Evolutionary conservation across 129 eudicot species (phyloP), one percentile per base, ranked within the genome.

Genomic region (Lactuca sativa): DNA sequence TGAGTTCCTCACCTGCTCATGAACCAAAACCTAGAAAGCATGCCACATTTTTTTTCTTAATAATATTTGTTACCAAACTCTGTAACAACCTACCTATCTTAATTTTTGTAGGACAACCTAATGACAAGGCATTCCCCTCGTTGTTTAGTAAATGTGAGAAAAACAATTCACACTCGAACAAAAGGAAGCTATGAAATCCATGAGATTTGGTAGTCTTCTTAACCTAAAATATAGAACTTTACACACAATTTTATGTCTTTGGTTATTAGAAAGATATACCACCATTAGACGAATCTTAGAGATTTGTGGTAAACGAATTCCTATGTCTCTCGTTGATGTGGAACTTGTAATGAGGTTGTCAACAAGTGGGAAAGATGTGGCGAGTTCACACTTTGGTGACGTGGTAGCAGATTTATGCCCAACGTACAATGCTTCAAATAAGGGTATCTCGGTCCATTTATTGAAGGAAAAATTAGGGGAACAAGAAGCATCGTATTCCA

Each of bases 121-220:
- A 89, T 89, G 64, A 89, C 96, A 48, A 83, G 96, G 71, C 86
- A 92, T 74, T 89, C 96, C 49, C 96, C 96, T 6, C 92, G 96
- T 54, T 92, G 96, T 71, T 74, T 89, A 74, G 74, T 86, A 21
- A 89, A 83, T 48, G 92, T 89, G 62, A 64, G 85, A 1, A 49
- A 88, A 83, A 74, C 83, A 69, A 33, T 88, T 89, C 40, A 81
- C 89, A 1, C 87, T 85, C 53, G 92, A 89, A 16, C 92, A 89
- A 55, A 85, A 71, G 59, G 83, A 77, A 77, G 91, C 92, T 5
- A 89, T 89, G 40, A 89, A 78, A 71, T 71, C 81, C 75, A 85
- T 89, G 82, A 89, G 96, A 17, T 89, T 89, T 56, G 92, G 96
- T 67, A 85, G 92, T 69, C 83, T 89, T 33, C 91, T 89, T 59